Evolutionary conservation across 108 stramenopile species (phyloP), one percentile per base, ranked within the genome.

Genomic region (Nannochloropsis salina): DNA sequence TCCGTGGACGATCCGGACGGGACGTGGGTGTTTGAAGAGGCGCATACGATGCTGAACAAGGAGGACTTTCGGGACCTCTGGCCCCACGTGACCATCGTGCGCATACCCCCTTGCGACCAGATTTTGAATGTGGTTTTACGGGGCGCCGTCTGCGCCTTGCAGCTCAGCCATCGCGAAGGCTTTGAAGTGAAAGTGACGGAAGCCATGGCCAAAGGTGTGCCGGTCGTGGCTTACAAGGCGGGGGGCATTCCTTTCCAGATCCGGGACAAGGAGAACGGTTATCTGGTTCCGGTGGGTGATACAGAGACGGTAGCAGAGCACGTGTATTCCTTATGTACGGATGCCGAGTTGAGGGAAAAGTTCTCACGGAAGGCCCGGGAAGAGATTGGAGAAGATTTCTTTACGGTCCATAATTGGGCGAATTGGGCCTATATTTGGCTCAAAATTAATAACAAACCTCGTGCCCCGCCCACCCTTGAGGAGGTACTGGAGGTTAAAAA

Each of bases 341-440:
- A 74, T 3, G 20, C 61, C 15, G 61, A n/a, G 20, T 74, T 74
- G 61, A 15, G n/a, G 20, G 61, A 74, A n/a, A 15, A n/a, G 61
- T 2, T 74, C 3, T 74, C 61, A n/a, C 15, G n/a, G 61, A 74
- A n/a, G 4, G 61, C 61, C 61, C 15, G n/a, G 61, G 61, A 74
- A 6, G n/a, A 74, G 4, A n/a, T 74, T 74, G 61, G 61, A n/a
- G 61, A 74, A 6, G 61, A 74, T 4, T 74, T 74, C 8, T 74
- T 74, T n/a, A 74, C 61, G 20, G n/a, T n/a, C 4, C n/a, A n/a
- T 74, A 74, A 74, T 74, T 74, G 61, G 61, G 61, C 61, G 61
- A 74, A 74, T n/a, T 74, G 61, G 61, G 61, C 61, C 61, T 74
- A 74, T n/a, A 74, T 74, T n/a, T 74, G 61, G 61, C 61, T 74